A percentile compares a stretch with the other conserved stretches of the same genome.
Conservation (phyloP, 2,329 filamentous ascomycete species). For the Aspergillus glaucus region DNA sequence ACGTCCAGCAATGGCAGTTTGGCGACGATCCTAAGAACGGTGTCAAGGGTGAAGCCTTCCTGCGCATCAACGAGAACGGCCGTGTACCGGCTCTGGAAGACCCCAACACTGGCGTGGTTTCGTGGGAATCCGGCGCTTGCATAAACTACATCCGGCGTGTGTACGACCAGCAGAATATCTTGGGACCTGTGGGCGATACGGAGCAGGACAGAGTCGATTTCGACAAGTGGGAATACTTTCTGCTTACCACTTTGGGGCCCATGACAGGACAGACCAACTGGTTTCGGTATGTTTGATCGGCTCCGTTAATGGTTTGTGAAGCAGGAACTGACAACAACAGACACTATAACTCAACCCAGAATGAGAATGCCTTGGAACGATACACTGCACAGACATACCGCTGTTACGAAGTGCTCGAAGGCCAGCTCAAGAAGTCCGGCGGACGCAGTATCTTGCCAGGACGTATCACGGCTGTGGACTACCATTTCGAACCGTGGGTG, state of each 20-base stretch:
- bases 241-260: constrained; percentile 36
- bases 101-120: constrained; percentile 32
- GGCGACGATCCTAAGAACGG: constrained; percentile 32
- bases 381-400: constrained; percentile 37
- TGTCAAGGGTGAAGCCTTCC: constrained; percentile 23
- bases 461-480: constrained; percentile 34
- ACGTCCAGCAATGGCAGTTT: constrained; percentile 39
- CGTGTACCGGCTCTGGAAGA: constrained; percentile 36
- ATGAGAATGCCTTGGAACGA: constrained; percentile 37
- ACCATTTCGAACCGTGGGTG: constrained; percentile 31
- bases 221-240: constrained; percentile 43
- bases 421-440: constrained; percentile 33
- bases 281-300: constrained; percentile 23
- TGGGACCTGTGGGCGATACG: constrained; percentile 27
- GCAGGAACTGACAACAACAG: neutral
- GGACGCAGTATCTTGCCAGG: constrained; percentile 34
- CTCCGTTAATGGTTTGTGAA: neutral
- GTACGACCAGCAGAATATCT: constrained; percentile 37
- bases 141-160: constrained; percentile 35
- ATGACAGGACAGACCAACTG: constrained; percentile 39
- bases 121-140: constrained; percentile 36
- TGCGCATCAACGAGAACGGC: constrained; percentile 42
- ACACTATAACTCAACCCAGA: constrained; percentile 24
- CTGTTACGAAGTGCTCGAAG: constrained; percentile 39
- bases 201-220: constrained; percentile 39